Conservation (phyloP, 148 eudicot genomes). For the Pharnaceum exiguum region DNA sequence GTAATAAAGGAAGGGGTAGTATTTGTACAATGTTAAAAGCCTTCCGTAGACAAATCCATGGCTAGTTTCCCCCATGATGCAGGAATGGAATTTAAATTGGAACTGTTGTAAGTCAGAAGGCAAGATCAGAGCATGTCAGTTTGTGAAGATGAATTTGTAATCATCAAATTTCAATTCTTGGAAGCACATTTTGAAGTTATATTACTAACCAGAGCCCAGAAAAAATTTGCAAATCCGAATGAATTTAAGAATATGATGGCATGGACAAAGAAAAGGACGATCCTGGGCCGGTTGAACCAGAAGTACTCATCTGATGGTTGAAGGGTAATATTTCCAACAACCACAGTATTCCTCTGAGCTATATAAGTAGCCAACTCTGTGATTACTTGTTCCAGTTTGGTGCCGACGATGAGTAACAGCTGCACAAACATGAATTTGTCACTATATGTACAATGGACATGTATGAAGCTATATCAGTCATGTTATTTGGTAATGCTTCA, state of each 20-base stretch:
- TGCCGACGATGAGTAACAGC: conserved; percentile 27
- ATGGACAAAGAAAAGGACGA: conserved; percentile 19
- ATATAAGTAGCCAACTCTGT: conserved; percentile 14
- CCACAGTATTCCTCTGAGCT: conserved; percentile 2
- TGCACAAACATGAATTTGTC: too few relatives aligned
- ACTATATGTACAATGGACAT: too few relatives aligned
- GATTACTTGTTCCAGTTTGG: conserved; percentile 26
- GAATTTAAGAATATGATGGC: conserved; percentile 25
- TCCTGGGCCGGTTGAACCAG: conserved; percentile 23
- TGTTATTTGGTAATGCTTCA: too few relatives aligned
- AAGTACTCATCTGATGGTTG: conserved; percentile 31
- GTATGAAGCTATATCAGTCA: too few relatives aligned
- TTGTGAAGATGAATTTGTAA: not conserved
- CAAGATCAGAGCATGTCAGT: not conserved
- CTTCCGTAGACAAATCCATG: conserved; percentile 28
- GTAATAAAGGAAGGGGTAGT: too few relatives aligned
- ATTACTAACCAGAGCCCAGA: conserved; percentile 24
- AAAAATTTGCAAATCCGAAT: conserved; percentile 28
- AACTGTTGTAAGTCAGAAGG: conserved; percentile 27
- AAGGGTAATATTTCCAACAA: not conserved
- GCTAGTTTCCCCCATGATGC: conserved; percentile 37
- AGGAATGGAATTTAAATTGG: conserved; percentile 26
- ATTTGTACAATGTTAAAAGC: conserved; percentile 30
- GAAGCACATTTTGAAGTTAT: conserved; percentile 7
- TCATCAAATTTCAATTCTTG: not conserved